These are phyloP conservation scores for Colletotrichum lentis DNA, from an alignment of 2,329 filamentous ascomycete genomes.

Conservation along the genomic window DNA sequence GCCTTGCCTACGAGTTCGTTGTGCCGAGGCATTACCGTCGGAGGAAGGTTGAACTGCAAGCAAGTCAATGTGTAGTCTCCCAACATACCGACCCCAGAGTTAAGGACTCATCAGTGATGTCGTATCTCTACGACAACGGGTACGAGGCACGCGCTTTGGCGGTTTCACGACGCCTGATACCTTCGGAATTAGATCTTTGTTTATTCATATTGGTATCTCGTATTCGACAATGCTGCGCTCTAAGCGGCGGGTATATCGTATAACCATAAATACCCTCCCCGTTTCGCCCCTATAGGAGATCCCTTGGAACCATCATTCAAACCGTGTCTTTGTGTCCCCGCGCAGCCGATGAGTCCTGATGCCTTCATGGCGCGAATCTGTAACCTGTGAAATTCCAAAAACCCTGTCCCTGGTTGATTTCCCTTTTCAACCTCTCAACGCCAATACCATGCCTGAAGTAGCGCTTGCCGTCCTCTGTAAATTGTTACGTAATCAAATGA, in stretches of 20 bases:
- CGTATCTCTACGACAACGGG: neutral
- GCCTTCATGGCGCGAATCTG: slow-evolving; percentile 31
- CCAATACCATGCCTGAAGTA: slow-evolving; percentile 24
- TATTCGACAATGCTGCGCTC: slow-evolving; percentile 23
- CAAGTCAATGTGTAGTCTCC: neutral
- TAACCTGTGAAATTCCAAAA: slow-evolving; percentile 20
- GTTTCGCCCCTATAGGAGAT: slow-evolving; percentile 12
- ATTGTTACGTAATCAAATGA: slow-evolving; percentile 17
- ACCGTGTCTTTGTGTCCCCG: slow-evolving; percentile 21
- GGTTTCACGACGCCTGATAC: too few relatives aligned
- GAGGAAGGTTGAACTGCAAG: neutral
- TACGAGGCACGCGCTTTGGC: neutral
- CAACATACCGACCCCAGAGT: neutral
- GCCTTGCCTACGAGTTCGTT: too few relatives aligned
- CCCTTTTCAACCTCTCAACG: slow-evolving; percentile 15
- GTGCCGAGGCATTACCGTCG: neutral
- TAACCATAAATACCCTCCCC: slow-evolving; percentile 7
- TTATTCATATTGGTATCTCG: slow-evolving; percentile 8
- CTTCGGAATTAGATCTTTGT: neutral
- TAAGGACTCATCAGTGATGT: neutral
- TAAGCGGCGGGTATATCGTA: slow-evolving; percentile 31
- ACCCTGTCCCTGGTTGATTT: neutral
- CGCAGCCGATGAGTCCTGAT: slow-evolving; percentile 30
- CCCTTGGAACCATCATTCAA: neutral
- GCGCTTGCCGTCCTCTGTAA: slow-evolving; percentile 11